These are phyloP conservation scores for Yamagishiella unicocca DNA, from an alignment of 139 green algal genomes.

Conservation along the genomic window DNA sequence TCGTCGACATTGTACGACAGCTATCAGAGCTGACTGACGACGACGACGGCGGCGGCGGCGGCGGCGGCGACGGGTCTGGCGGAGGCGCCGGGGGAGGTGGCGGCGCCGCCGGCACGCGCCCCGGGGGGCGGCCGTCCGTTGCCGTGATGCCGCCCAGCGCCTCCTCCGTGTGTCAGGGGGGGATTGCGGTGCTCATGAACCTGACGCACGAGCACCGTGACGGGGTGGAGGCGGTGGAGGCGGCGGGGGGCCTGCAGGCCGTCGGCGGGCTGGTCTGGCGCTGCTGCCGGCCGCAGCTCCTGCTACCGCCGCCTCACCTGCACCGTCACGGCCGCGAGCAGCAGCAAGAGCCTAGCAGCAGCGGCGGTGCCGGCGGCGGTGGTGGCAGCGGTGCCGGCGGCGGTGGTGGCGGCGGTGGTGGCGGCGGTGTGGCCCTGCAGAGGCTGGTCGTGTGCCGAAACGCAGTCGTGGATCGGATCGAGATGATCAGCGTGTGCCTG, in stretches of 20 bases:
- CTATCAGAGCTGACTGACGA: background rate
- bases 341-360: background rate
- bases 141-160: background rate
- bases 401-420: no score
- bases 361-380: background rate
- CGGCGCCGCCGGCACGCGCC: constrained; percentile 58
- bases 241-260: constrained; percentile 45
- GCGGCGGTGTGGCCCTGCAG: background rate
- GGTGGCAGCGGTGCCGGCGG: background rate
- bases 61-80: background rate
- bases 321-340: background rate
- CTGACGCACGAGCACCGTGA: constrained; percentile 75
- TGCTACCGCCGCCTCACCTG: background rate
- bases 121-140: constrained; percentile 28
- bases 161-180: constrained; percentile 49
- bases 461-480: constrained; percentile 52
- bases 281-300: constrained; percentile 1
- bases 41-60: background rate
- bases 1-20: constrained; percentile 46
- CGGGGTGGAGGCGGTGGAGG: constrained; percentile 58
- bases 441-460: background rate
- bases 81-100: background rate
- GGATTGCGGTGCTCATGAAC: constrained; percentile 82
- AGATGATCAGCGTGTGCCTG: constrained; percentile 66
- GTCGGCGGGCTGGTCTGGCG: constrained; percentile 13